Base-by-base conservation (phyloP, 495 filamentous ascomycete genomes). In the Lophiotrema nucula region DNA sequence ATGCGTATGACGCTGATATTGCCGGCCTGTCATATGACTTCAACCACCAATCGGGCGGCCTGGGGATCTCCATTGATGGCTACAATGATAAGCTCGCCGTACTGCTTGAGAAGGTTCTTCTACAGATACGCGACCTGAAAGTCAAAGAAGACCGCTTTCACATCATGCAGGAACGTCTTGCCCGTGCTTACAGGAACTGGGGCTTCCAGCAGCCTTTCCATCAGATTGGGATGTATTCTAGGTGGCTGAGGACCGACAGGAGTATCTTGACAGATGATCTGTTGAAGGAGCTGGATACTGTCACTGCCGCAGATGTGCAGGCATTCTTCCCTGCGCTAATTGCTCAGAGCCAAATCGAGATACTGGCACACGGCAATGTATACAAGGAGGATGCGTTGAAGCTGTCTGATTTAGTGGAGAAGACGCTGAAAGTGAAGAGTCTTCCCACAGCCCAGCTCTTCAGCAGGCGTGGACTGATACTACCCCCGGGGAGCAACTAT, bases 61-160 rank as follows among this genome's bases (percentile, higher is more conserved):
- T 97, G 22, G 85, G 88, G 53, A 78, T 96, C 35, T 86, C 87
- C 28, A 81, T 97, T 16, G 83, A 82, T 12, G 93, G 93, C 1
- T 99, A 97, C 74, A 97, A 93, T 65, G 93, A 97, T 72, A 99
- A 97, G 77, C 83, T 99, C 71, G 74, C 88, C 0, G 89, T 95
- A 13, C 80, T 99, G 8, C 72, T 97, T 53, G 90, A 97, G 63
- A 96, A 96, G 68, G 87, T 99, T 18, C 77, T 97, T 19, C 74
- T 83, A 15, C 91, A 86, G 12, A 92, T 97, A 85, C 83, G 88
- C 38, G 88, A 95, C 59, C 76, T 97, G 2, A 83, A 88, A 33
- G 77, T 97, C 64, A 85, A 83, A 56, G 82, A 87, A 4, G 91
- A 92, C 54, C 84, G 93, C 4, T 97, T 97, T 70, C 78, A 88